These are phyloP conservation scores for Madurella mycetomatis DNA, from an alignment of 2,329 filamentous ascomycete species.

Conservation along the genomic window DNA sequence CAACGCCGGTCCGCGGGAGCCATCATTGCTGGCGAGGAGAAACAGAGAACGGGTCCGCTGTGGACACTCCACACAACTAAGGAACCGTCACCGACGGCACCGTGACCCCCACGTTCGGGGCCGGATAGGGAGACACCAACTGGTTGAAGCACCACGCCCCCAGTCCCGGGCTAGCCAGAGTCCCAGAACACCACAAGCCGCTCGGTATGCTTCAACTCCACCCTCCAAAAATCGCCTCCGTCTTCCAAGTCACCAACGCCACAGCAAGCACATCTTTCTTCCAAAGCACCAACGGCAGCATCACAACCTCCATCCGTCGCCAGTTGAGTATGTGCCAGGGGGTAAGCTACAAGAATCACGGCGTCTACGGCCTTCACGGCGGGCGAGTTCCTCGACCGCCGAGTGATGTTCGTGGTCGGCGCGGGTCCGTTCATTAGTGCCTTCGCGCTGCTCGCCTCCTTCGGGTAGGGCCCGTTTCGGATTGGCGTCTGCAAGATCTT, in stretches of 20 bases:
- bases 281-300: conserved; percentile 55
- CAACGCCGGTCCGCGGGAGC: background rate
- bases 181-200: conserved; percentile 31
- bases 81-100: background rate
- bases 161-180: background rate
- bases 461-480: conserved; percentile 53
- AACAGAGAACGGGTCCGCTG: background rate
- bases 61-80: background rate
- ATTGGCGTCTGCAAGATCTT: no score
- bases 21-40: background rate
- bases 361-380: conserved; percentile 59
- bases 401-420: conserved; percentile 54
- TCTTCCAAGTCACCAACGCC: conserved; percentile 62
- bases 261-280: conserved; percentile 60
- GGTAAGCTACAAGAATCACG: conserved; percentile 62
- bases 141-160: background rate
- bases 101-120: background rate
- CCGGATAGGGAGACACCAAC: background rate
- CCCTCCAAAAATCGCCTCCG: conserved; percentile 61
- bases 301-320: conserved; percentile 55
- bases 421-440: conserved; percentile 56
- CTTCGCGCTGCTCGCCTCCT: conserved; percentile 54
- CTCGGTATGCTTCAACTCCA: conserved; percentile 58
- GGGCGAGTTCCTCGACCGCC: conserved; percentile 62
- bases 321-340: conserved; percentile 60